phyloP scores from a whole-genome alignment of 192 early-diverging fungal species.

The Chytriomyces confervae region DNA sequence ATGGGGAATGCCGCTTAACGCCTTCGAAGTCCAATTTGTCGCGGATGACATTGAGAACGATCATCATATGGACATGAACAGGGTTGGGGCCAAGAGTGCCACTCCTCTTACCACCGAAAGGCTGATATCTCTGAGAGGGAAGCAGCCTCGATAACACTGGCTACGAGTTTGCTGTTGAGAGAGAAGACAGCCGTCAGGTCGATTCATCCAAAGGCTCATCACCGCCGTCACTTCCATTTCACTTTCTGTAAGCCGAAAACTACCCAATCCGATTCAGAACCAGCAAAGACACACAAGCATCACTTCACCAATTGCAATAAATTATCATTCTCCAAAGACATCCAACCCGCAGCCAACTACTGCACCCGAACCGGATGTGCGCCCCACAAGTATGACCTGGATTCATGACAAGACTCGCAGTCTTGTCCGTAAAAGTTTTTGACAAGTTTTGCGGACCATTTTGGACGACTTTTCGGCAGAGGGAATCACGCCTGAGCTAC shows the following conservation, averaged over 20 bases:
- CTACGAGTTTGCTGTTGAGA: too few species aligned
- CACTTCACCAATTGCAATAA: background rate
- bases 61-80: too few species aligned
- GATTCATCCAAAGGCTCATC: too few species aligned
- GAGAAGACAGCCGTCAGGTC: background rate
- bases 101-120: too few species aligned
- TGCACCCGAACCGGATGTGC: constrained; percentile 23
- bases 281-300: background rate
- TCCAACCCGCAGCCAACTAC: too few species aligned
- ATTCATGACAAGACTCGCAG: constrained; percentile 35
- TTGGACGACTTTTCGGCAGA: constrained; percentile 18
- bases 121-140: too few species aligned
- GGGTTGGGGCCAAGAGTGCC: too few species aligned
- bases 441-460: constrained; percentile 35
- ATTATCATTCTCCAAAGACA: background rate
- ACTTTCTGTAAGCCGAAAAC: background rate
- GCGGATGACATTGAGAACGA: too few species aligned
- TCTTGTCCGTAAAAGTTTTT: constrained; percentile 40
- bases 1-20: too few species aligned
- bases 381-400: constrained; percentile 33
- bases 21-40: too few species aligned
- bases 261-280: background rate
- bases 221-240: too few species aligned
- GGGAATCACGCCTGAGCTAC: background rate
- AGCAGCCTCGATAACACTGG: too few species aligned